These are phyloP conservation scores for Aspergillus novoparasiticus DNA, from an alignment of 2,329 filamentous ascomycete species.

Conservation along the genomic window DNA sequence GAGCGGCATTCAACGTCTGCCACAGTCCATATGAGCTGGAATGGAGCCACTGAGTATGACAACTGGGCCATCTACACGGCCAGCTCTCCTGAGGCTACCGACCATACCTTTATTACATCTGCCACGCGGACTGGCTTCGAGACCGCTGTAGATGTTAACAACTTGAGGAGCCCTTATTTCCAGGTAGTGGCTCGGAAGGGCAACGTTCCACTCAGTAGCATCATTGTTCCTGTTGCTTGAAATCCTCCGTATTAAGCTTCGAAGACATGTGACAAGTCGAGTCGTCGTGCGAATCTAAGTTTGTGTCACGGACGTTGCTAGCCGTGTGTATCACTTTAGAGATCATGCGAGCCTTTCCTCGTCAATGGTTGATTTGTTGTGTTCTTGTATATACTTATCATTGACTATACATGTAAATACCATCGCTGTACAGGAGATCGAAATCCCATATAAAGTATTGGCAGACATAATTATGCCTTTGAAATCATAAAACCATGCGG, in stretches of 20 bases:
- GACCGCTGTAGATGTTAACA: conserved; percentile 22
- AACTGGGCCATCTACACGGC: conserved; percentile 38
- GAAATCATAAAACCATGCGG: too few species aligned
- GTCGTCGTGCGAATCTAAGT: neutral
- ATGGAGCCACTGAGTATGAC: conserved; percentile 40
- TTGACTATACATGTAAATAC: neutral
- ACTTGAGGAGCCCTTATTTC: conserved; percentile 22
- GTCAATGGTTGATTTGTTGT: neutral
- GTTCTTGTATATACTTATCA: neutral
- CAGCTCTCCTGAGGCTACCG: conserved; percentile 18
- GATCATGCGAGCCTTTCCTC: neutral
- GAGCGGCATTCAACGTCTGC: conserved; percentile 18
- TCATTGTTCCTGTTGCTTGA: conserved; percentile 13
- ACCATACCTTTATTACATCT: conserved; percentile 24
- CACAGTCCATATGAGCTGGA: conserved; percentile 42
- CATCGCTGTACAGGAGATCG: neutral
- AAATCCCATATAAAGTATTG: too few species aligned
- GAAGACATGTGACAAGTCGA: conserved; percentile 8
- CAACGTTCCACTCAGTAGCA: conserved; percentile 26
- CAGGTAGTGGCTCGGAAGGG: conserved; percentile 35
- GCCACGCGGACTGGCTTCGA: conserved; percentile 34
- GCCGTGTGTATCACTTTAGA: neutral
- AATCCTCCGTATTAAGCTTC: too few species aligned
- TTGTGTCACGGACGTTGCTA: neutral
- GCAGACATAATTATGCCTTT: neutral